These are phyloP conservation scores for Diaporthe sp. DNA, from an alignment of 2,329 filamentous ascomycete genomes.

Conservation along the genomic window DNA sequence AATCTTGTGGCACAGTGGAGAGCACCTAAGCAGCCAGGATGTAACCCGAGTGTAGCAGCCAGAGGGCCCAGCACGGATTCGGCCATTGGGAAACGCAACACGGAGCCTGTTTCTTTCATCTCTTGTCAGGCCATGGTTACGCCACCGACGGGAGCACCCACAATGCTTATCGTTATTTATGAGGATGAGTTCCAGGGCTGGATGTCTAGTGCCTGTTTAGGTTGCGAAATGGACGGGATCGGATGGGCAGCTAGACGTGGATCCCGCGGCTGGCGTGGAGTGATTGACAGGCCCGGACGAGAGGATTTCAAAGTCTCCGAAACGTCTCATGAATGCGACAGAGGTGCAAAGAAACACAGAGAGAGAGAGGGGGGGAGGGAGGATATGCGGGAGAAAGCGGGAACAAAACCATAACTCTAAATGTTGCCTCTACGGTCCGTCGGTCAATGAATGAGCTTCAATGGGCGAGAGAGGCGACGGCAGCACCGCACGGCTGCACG, in stretches of 20 bases:
- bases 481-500: neutral
- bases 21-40: slow-evolving; percentile 15
- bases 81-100: slow-evolving; percentile 6
- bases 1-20: slow-evolving; percentile 20
- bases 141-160: slow-evolving; percentile 24
- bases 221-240: slow-evolving; percentile 4
- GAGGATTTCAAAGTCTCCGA: slow-evolving; percentile 24
- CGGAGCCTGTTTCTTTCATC: slow-evolving; percentile 13
- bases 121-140: slow-evolving; percentile 19
- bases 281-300: slow-evolving; percentile 21
- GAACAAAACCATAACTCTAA: slow-evolving; percentile 25
- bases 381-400: slow-evolving; percentile 5
- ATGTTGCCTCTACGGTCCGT: neutral
- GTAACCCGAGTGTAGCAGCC: slow-evolving; percentile 26
- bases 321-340: slow-evolving; percentile 31
- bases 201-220: neutral
- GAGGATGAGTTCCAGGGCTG: neutral
- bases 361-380: neutral
- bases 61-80: slow-evolving; percentile 6
- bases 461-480: neutral
- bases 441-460: neutral
- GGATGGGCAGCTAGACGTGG: slow-evolving; percentile 12
- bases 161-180: slow-evolving; percentile 13
- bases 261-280: slow-evolving; percentile 15
- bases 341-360: neutral